Percentiles rank a stretch among this genome's conserved stretches.
Evolutionary conservation across 805 yeast genomes (phyloP).

Genomic region (Aciculoconidium aculeatum): DNA sequence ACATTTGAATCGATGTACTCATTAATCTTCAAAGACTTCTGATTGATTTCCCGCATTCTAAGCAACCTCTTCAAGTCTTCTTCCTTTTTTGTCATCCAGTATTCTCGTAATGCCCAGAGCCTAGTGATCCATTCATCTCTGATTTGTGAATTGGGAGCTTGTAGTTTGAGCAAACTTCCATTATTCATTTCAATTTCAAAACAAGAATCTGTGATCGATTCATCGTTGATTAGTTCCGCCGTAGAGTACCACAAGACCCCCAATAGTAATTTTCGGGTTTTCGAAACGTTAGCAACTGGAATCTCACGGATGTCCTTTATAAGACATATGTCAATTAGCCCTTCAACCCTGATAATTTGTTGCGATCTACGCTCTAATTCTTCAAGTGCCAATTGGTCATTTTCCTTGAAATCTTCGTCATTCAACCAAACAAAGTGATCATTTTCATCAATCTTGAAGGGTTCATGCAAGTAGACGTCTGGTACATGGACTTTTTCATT

Average conservation of each 20-base stretch:
- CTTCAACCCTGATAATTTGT: slow-evolving; percentile 51
- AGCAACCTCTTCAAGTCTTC: slow-evolving; percentile 36
- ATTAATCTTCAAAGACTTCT: slow-evolving; percentile 40
- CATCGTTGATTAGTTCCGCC: slow-evolving; percentile 17
- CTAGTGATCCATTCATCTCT: slow-evolving; percentile 66
- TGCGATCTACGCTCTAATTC: slow-evolving; percentile 60
- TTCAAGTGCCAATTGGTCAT: slow-evolving; percentile 55
- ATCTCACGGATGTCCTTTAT: slow-evolving; percentile 37
- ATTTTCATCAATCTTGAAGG: slow-evolving; percentile 45
- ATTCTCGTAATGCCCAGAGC: slow-evolving; percentile 38
- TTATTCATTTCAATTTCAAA: slow-evolving; percentile 47
- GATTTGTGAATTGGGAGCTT: slow-evolving; percentile 44
- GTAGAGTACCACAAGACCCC: slow-evolving; percentile 28
- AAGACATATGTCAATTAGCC: slow-evolving; percentile 54
- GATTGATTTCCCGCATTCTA: slow-evolving; percentile 39
- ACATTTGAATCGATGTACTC: slow-evolving; percentile 55
- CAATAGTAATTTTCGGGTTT: slow-evolving; percentile 21
- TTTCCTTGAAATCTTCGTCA: slow-evolving; percentile 34
- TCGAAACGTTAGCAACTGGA: slow-evolving; percentile 14
- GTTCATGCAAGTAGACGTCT: slow-evolving; percentile 40
- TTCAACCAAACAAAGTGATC: slow-evolving; percentile 62
- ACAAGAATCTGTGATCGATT: slow-evolving; percentile 37
- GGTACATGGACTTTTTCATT: slow-evolving; percentile 11
- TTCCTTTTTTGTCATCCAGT: slow-evolving; percentile 51
- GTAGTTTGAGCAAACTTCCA: slow-evolving; percentile 43